Percentiles rank a stretch among this genome's conserved stretches.
phyloP scores from a whole-genome alignment of 1,139 yeast species.

The Kazachstania sp. region DNA sequence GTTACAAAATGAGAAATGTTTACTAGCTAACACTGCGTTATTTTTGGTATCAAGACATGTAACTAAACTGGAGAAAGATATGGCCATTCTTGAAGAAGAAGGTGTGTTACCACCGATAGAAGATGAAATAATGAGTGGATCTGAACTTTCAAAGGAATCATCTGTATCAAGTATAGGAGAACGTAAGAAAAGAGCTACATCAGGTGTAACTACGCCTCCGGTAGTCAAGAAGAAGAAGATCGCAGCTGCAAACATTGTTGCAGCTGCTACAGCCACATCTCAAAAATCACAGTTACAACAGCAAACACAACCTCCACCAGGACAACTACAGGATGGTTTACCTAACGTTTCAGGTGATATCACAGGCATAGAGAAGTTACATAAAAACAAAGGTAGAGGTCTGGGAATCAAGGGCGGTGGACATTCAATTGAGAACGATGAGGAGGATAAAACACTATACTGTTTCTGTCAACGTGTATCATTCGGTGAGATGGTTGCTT shows the following conservation, averaged over 20 bases:
- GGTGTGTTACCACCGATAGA: slow-evolving; percentile 62
- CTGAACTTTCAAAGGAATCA: slow-evolving; percentile 23
- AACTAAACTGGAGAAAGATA: slow-evolving; percentile 62
- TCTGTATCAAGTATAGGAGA: slow-evolving; percentile 20
- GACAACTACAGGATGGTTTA: neutral
- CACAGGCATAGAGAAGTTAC: neutral
- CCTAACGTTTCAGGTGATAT: too few species aligned
- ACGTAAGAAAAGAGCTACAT: slow-evolving; percentile 19
- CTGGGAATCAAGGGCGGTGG: slow-evolving; percentile 3
- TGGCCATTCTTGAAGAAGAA: slow-evolving; percentile 66
- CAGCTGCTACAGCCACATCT: neutral
- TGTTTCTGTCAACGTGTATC: slow-evolving; percentile 65
- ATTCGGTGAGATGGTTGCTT: slow-evolving; percentile 72
- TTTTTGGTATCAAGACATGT: slow-evolving; percentile 70
- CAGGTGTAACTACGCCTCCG: slow-evolving; percentile 12
- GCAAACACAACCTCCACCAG: neutral
- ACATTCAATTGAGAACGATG: slow-evolving; percentile 25
- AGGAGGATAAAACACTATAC: slow-evolving; percentile 42
- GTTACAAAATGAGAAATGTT: slow-evolving; percentile 69
- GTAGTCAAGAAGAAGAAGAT: slow-evolving; percentile 18
- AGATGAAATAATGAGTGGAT: slow-evolving; percentile 29
- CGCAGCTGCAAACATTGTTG: neutral
- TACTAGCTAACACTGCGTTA: slow-evolving; percentile 75
- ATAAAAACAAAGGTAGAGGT: neutral
- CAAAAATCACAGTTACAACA: neutral